These are phyloP conservation scores for Penicillium waksmanii DNA, from an alignment of 495 filamentous ascomycete genomes.

Conservation along the genomic window DNA sequence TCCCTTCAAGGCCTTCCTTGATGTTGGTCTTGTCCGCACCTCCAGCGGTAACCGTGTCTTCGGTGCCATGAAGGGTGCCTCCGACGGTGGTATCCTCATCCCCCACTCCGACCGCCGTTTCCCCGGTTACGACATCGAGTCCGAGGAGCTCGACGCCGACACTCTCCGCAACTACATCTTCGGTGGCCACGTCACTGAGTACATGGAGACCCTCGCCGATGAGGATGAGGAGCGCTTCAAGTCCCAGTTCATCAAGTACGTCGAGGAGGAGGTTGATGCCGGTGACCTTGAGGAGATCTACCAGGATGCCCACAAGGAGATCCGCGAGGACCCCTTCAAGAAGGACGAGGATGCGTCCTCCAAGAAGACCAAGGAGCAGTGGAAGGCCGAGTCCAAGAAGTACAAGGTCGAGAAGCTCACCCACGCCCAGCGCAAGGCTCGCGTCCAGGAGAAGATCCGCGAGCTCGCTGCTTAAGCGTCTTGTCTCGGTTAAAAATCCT, in stretches of 20 bases:
- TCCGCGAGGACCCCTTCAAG: slow-evolving; percentile 98
- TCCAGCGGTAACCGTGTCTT: slow-evolving; percentile 98
- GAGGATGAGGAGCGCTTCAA: slow-evolving; percentile 99
- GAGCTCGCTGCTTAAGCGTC: slow-evolving; percentile 51
- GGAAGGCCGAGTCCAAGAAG: slow-evolving; percentile 95
- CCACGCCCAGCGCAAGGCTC: slow-evolving; percentile 75
- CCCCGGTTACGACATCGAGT: slow-evolving; percentile 96
- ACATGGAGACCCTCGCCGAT: slow-evolving; percentile 99
- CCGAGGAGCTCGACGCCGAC: slow-evolving; percentile 96
- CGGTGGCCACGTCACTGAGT: slow-evolving; percentile 97
- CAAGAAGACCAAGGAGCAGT: slow-evolving; percentile 96
- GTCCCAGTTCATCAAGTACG: slow-evolving; percentile 95
- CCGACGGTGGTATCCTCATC: slow-evolving; percentile 94
- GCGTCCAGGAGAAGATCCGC: slow-evolving; percentile 87
- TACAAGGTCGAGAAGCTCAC: slow-evolving; percentile 75
- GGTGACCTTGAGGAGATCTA: slow-evolving; percentile 98
- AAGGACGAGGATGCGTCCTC: slow-evolving; percentile 75
- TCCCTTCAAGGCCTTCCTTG: slow-evolving; percentile 98
- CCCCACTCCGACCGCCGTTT: slow-evolving; percentile 99
- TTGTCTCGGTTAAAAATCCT: slow-evolving; percentile 22
- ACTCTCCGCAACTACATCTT: slow-evolving; percentile 98
- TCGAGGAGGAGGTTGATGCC: slow-evolving; percentile 94
- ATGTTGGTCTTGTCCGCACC: slow-evolving; percentile 95
- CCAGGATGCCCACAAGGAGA: slow-evolving; percentile 89
- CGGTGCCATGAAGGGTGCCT: slow-evolving; percentile 99